Evolutionary conservation across 2,329 filamentous ascomycete species (phyloP), one percentile per base, ranked within the genome.

Genomic region (Arachnomyces sp.): DNA sequence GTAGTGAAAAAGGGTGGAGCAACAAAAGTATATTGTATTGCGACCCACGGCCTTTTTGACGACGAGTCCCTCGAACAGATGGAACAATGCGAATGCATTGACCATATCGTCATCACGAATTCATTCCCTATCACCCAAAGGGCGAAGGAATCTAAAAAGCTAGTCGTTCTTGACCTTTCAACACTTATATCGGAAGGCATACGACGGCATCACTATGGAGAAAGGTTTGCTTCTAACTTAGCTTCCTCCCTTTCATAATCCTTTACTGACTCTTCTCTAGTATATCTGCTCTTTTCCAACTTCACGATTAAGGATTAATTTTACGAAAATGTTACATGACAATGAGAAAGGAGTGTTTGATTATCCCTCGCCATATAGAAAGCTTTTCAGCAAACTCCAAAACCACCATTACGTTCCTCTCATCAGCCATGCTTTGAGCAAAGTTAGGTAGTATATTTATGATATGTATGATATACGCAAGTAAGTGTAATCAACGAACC

Each of bases 1-100:
- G 90, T 94, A 2, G 85, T 94, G 39, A 96, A 96, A 72, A 79
- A 84, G 48, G 93, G 92, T 49, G 77, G 79, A 33, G 92, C 92
- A 1, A 94, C 85, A 53, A 92, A 84, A 64, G 92, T 98, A 28
- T 96, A 94, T 65, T 94, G 88, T 71, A 94, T 98, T 68, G 92
- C 90, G 6, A 96, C 92, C 0, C 92, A 98, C 57, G 92, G 89
- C 31, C 76, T 98, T 28, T 96, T 98, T 61, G 89, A 89, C 15
- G 84, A 81, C 34, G 85, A 95, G 58, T 86, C 84, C 49, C 76
- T 98, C 12, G 82, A 88, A 54, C 86, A 95, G 62, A 79, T 98
- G 68, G 82, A 94, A 61, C 79, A 79, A 36, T 96, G 92, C 70
- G 83, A 90, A 53, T 93, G 87, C 67, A 96, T 98, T 58, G 82